Base-by-base conservation (phyloP, 2,329 filamentous ascomycete genomes). In the Anthostomella pinea region DNA sequence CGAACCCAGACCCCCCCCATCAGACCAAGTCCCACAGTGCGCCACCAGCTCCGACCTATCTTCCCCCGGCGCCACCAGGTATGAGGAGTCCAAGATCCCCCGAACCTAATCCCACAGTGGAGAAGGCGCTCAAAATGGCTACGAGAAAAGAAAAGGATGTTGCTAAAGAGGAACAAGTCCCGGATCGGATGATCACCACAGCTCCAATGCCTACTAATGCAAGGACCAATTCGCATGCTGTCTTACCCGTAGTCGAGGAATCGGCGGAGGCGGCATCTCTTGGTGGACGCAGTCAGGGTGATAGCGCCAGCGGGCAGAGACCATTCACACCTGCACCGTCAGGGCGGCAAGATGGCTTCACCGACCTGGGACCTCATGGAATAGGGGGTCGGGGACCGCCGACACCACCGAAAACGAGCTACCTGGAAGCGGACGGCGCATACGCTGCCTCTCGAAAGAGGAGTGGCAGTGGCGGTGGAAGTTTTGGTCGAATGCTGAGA, bases 171-270 rank as follows among this genome's bases (percentile, higher is more conserved):
- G 53, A 58, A 15, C 46, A 58, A 36, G 42, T 58, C 13, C 56
- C 53, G 6, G 57, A 61, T 3, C 52, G 56, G 22, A 59, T 51
- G 23, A 55, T 59, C 10, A 61, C 54, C 5, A 58, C 50, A 4
- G 43, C 48, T 14, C 32, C 48, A 14, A 38, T 54, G 14, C 51
- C 48, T 18, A 36, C 49, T 8, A 34, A 43, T 8, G 52, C 51
- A 10, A 55, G 53, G 31, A 41, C 48, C 6, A 58, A 49, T 19
- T 55, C 59, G 3, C 57, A 53, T 36, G 55, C 58, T 56, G 74
- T 65, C 1, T 67, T 97, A 2, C 91, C 91, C 0, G 83, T 96
- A 8, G 89, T 97, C 6, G 87, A 95, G 50, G 91, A 97, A 64
- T 84, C 81, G n/a, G 85, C 81, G 5, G 91, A 96, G 61, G 82